Conservation (phyloP, 371 early-diverging fungal genomes). For the Blakeslea trispora region DNA sequence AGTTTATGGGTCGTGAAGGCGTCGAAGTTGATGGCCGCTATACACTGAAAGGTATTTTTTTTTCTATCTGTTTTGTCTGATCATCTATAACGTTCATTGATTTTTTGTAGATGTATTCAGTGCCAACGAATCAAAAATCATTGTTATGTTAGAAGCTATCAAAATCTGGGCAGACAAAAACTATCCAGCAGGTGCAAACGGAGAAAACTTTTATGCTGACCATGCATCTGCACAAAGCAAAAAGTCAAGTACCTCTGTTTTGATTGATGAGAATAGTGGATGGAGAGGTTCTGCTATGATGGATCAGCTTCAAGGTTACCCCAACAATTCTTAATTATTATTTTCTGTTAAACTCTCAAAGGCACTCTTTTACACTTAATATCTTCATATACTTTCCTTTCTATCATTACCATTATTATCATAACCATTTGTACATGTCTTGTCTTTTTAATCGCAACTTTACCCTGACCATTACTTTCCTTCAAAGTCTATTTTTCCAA, state of each 20-base stretch:
- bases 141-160: slow-evolving; percentile 54
- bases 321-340: no score
- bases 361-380: no score
- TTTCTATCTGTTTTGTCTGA: neutral
- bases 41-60: slow-evolving; percentile 47
- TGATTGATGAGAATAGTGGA: slow-evolving; percentile 20
- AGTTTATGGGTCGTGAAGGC: slow-evolving; percentile 65
- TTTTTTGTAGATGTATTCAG: slow-evolving; percentile 49
- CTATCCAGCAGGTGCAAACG: neutral
- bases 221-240: neutral
- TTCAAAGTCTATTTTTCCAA: no score
- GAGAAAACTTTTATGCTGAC: neutral
- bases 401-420: no score
- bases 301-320: slow-evolving; percentile 12
- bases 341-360: no score
- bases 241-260: slow-evolving; percentile 16
- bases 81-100: no score
- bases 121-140: slow-evolving; percentile 55
- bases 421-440: no score
- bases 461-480: no score
- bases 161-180: slow-evolving; percentile 32
- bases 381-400: no score
- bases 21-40: slow-evolving; percentile 55
- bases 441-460: no score
- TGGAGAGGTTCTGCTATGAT: slow-evolving; percentile 34